Conservation (phyloP, 2,329 filamentous ascomycete genomes). For the Xylariales sp. region DNA sequence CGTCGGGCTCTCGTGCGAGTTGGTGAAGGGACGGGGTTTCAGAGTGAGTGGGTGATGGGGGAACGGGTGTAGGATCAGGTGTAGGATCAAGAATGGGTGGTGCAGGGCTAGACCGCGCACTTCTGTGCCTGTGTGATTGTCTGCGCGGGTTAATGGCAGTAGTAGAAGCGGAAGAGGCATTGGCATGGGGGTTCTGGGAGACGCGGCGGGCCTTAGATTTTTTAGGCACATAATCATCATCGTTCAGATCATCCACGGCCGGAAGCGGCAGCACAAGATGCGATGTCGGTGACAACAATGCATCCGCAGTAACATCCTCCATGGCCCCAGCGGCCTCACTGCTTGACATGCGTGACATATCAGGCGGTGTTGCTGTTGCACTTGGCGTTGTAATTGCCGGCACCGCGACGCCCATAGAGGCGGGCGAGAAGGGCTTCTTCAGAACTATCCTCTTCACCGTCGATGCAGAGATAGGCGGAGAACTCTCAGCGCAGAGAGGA, state of each 20-base stretch:
- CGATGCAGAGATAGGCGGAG: conserved; percentile 31
- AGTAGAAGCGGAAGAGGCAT: conserved; percentile 25
- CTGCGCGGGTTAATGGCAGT: conserved; percentile 40
- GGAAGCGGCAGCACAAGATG: conserved; percentile 39
- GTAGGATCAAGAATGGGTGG: conserved; percentile 22
- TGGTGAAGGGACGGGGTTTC: conserved; percentile 20
- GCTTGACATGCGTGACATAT: conserved; percentile 42
- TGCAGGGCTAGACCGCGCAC: conserved; percentile 44
- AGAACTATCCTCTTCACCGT: conserved; percentile 48
- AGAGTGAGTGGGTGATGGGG: conserved; percentile 33
- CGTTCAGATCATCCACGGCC: conserved; percentile 52
- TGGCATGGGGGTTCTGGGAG: conserved; percentile 29
- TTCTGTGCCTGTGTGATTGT: conserved; percentile 44
- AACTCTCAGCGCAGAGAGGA: conserved; percentile 50
- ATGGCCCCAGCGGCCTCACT: conserved; percentile 19
- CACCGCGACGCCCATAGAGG: conserved; percentile 11
- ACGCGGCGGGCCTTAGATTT: conserved; percentile 45
- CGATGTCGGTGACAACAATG: conserved; percentile 42
- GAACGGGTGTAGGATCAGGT: conserved; percentile 19
- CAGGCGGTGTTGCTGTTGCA: conserved; percentile 43
- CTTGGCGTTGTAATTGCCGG: conserved; percentile 44
- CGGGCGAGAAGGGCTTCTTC: conserved; percentile 44
- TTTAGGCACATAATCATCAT: conserved; percentile 59
- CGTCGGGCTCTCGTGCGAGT: conserved; percentile 44
- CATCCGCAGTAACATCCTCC: conserved; percentile 27